phyloP scores from a whole-genome alignment of 805 yeast species.

The Saccharomyces eubayanus region DNA sequence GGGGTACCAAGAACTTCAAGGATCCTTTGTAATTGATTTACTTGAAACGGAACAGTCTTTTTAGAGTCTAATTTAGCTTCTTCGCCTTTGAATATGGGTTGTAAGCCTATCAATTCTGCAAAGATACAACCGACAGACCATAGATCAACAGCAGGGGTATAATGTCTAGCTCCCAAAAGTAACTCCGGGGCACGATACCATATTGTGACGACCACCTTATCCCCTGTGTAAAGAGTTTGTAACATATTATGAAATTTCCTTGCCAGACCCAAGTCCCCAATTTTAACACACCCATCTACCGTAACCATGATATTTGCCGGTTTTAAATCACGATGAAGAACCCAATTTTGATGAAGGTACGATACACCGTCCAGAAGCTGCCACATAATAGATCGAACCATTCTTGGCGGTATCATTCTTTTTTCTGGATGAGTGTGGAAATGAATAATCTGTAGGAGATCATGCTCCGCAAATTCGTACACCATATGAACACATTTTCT shows the following conservation, averaged over 20 bases:
- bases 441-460: constrained; percentile 86
- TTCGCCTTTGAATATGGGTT: constrained; percentile 96
- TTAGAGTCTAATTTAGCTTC: constrained; percentile 94
- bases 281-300: constrained; percentile 80
- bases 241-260: constrained; percentile 79
- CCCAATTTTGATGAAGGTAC: constrained; percentile 92
- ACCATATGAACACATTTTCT: constrained; percentile 89
- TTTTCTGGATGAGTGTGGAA: constrained; percentile 86
- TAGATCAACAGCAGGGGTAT: constrained; percentile 83
- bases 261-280: constrained; percentile 91
- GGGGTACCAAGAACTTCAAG: constrained; percentile 94
- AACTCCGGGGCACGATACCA: constrained; percentile 96
- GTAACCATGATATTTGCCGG: constrained; percentile 98
- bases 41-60: constrained; percentile 88
- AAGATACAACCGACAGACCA: constrained; percentile 96
- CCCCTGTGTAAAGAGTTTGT: constrained; percentile 83
- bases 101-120: constrained; percentile 78
- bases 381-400: constrained; percentile 80
- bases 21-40: constrained; percentile 83
- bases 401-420: constrained; percentile 65
- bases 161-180: constrained; percentile 83
- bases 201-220: constrained; percentile 91
- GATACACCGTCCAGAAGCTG: constrained; percentile 89
- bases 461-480: constrained; percentile 94
- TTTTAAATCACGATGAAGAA: constrained; percentile 87